Evolutionary conservation across 2,329 filamentous ascomycete genomes (phyloP).

Genomic region (Xylariaceae sp.): DNA sequence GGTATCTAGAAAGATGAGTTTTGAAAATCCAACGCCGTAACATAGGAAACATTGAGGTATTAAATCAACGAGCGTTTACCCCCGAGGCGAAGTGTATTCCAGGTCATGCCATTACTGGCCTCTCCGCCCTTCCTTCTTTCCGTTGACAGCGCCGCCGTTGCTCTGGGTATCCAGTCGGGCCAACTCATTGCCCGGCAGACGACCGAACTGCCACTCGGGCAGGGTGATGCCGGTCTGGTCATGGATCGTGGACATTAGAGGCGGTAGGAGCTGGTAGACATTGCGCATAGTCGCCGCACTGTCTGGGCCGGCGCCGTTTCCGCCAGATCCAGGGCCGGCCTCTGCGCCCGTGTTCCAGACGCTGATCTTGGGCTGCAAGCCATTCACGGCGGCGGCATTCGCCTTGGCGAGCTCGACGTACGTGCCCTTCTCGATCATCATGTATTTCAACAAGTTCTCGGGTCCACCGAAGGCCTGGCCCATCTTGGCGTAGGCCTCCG

Average conservation of each 20-base stretch:
- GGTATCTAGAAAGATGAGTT: neutral
- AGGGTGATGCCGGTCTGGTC: conserved; percentile 86
- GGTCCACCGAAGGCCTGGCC: conserved; percentile 77
- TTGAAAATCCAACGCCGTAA: neutral
- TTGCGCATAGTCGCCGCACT: conserved; percentile 72
- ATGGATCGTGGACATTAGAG: conserved; percentile 82
- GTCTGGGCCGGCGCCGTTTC: conserved; percentile 56
- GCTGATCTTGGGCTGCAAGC: conserved; percentile 86
- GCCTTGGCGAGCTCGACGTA: conserved; percentile 79
- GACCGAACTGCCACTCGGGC: conserved; percentile 75
- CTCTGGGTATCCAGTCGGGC: conserved; percentile 20
- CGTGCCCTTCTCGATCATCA: conserved; percentile 85
- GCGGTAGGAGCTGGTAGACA: conserved; percentile 83
- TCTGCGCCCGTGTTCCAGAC: conserved; percentile 81
- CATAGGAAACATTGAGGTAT: no score
- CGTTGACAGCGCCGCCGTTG: conserved; percentile 12
- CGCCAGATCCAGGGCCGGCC: conserved; percentile 46
- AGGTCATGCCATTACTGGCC: neutral
- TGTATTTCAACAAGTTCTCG: conserved; percentile 77
- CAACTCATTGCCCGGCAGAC: conserved; percentile 42
- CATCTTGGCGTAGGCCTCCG: conserved; percentile 78
- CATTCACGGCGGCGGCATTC: conserved; percentile 76
- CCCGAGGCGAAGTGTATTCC: neutral
- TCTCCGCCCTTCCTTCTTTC: conserved; percentile 19
- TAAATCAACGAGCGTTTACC: no score